These are phyloP conservation scores for Corrigiola litoralis DNA, from an alignment of 179 eudicot species.

Conservation along the genomic window DNA sequence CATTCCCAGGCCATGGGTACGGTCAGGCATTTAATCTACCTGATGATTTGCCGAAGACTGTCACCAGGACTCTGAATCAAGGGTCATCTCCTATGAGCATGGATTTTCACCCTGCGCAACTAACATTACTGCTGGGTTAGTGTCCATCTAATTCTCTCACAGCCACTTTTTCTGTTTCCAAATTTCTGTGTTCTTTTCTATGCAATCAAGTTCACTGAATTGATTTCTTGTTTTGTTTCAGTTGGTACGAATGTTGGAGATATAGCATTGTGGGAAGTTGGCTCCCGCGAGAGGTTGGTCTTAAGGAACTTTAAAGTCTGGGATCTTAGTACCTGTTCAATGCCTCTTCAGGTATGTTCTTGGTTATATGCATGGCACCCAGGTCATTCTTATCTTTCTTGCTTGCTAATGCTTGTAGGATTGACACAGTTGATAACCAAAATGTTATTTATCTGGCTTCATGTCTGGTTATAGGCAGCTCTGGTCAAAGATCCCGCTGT, in stretches of 20 bases:
- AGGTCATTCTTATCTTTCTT: background rate
- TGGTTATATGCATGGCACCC: background rate
- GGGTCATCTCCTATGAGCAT: conserved; percentile 91
- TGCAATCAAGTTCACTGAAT: background rate
- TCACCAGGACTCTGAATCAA: conserved; percentile 64
- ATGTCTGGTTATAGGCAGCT: conserved; percentile 45
- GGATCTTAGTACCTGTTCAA: conserved; percentile 69
- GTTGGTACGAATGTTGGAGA: conserved; percentile 94
- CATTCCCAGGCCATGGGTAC: conserved; percentile 71
- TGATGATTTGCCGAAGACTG: conserved; percentile 75
- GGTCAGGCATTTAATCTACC: conserved; percentile 49
- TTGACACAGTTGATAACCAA: background rate
- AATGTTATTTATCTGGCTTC: background rate
- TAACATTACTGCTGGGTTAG: conserved; percentile 69
- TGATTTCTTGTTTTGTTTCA: conserved; percentile 22
- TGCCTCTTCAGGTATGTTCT: conserved; percentile 65
- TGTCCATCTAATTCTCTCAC: background rate
- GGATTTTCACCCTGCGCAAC: conserved; percentile 84
- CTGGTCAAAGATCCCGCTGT: conserved; percentile 69
- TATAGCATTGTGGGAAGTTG: conserved; percentile 80
- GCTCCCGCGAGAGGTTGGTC: conserved; percentile 66
- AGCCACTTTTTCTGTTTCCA: background rate
- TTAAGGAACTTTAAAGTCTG: conserved; percentile 74
- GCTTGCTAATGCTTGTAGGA: background rate
- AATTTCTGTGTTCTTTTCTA: background rate